Evolutionary conservation across 2,329 filamentous ascomycete genomes (phyloP), one percentile per base, ranked within the genome.

Genomic region (Dactylellina sp.): DNA sequence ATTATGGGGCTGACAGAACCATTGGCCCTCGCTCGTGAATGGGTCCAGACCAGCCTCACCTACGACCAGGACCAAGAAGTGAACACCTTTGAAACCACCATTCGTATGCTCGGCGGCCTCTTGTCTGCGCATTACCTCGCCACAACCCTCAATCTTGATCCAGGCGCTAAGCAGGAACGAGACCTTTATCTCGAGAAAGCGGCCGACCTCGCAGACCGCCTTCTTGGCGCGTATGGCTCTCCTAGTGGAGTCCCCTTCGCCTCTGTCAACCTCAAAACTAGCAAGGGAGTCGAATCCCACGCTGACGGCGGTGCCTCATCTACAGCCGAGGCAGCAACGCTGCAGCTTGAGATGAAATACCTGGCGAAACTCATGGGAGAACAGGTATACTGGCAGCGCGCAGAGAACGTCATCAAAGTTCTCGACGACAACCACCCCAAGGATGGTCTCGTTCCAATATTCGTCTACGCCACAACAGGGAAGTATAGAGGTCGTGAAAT

Each of bases 271-370:
- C 84, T 99, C 28, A 91, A 89, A 78, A 91, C 89, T 32, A 88
- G 86, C 59, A 83, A 89, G 79, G 92, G 93, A 11, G 86, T 97
- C 49, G 86, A 87, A 11, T 95, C 94, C 1, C 93, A 98, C 79
- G 88, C 88, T 18, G 92, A 97, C 80, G 88, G 86, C 16, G 95
- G 95, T 7, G 92, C 94, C 6, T 95, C 93, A 0, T 97, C 94
- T 1, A 98, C 94, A 0, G 93, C 95, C 1, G 95, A 99, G 83
- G 91, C 94, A 0, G 92, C 94, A 1, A 95, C 91, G 7, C 81
- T 99, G 49, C 95, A 99, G 82, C 87, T 99, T 9, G 95, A 99
- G 81, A 92, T 98, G 85, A 98, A 98, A 81, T 99, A 99, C 80
- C 85, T 99, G 14, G 90, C 95, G 53, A 97, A 96, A 81, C 84